Conservation (phyloP, 2,329 filamentous ascomycete genomes). For the Ophiostoma sp. region DNA sequence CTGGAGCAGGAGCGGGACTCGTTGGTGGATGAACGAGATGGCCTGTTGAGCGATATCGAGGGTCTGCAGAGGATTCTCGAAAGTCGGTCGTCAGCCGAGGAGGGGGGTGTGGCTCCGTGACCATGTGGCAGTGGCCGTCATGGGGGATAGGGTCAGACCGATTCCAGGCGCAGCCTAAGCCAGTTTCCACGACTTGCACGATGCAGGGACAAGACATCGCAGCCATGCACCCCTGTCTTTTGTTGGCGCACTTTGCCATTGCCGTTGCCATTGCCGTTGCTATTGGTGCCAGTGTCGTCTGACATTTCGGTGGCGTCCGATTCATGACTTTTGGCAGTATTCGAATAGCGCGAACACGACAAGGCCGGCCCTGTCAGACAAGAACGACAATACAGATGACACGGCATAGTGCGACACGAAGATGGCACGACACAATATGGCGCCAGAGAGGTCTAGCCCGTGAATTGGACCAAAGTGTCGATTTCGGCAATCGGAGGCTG, state of each 20-base stretch:
- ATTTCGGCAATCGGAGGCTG: background rate
- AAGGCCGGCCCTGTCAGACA: background rate
- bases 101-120: background rate
- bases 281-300: background rate
- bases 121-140: background rate
- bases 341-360: background rate
- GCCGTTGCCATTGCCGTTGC: background rate
- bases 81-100: background rate
- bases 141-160: background rate
- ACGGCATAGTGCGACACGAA: background rate
- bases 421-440: slow-evolving; percentile 4
- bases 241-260: background rate
- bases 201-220: background rate
- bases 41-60: slow-evolving; percentile 26
- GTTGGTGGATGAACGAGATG: slow-evolving; percentile 33
- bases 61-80: slow-evolving; percentile 21
- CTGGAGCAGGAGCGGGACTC: slow-evolving; percentile 33
- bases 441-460: background rate
- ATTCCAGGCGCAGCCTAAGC: background rate
- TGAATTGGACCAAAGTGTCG: background rate
- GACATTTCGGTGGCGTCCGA: background rate
- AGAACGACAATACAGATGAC: background rate
- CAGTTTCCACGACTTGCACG: background rate
- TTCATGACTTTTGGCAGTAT: background rate
- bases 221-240: background rate